Conservation (phyloP, 768 basidiomycete genomes). For the Tricholoma flavovirens region DNA sequence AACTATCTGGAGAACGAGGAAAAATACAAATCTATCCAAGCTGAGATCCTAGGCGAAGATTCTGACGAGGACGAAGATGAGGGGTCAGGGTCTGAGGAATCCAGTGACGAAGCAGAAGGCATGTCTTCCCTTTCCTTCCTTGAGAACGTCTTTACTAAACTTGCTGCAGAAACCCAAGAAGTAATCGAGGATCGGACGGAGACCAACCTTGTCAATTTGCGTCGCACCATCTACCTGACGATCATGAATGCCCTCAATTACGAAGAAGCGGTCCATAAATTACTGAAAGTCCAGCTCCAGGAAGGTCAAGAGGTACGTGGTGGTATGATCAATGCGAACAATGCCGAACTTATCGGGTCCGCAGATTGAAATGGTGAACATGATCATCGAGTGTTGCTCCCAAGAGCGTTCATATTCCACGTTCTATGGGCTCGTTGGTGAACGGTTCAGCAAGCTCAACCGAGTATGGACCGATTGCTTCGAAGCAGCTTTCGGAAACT, state of each 20-base stretch:
- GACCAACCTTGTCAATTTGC: constrained; percentile 92
- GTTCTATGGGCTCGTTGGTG: constrained; percentile 96
- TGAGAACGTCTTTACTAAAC: constrained; percentile 25
- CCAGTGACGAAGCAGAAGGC: constrained; percentile 52
- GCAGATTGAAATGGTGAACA: constrained; percentile 93
- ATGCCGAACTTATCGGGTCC: not conserved
- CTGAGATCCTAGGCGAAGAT: constrained; percentile 89
- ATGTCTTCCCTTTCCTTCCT: constrained; percentile 1
- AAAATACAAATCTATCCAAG: constrained; percentile 86
- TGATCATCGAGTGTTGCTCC: constrained; percentile 99
- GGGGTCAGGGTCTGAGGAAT: constrained; percentile 60
- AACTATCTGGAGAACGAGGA: constrained; percentile 89
- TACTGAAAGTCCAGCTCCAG: constrained; percentile 85
- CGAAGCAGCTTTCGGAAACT: constrained; percentile 81
- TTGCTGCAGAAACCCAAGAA: constrained; percentile 64
- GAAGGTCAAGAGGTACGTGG: constrained; percentile 87
- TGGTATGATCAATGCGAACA: not conserved
- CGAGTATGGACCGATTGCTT: constrained; percentile 89
- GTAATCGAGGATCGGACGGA: constrained; percentile 94
- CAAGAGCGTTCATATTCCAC: constrained; percentile 96
- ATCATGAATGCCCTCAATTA: constrained; percentile 99
- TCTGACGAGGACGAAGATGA: constrained; percentile 73
- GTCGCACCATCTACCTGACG: constrained; percentile 91
- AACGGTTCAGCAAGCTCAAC: constrained; percentile 95
- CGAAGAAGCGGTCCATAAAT: constrained; percentile 98